Base-by-base conservation (phyloP, 2,329 filamentous ascomycete genomes). In the Septoria linicola region DNA sequence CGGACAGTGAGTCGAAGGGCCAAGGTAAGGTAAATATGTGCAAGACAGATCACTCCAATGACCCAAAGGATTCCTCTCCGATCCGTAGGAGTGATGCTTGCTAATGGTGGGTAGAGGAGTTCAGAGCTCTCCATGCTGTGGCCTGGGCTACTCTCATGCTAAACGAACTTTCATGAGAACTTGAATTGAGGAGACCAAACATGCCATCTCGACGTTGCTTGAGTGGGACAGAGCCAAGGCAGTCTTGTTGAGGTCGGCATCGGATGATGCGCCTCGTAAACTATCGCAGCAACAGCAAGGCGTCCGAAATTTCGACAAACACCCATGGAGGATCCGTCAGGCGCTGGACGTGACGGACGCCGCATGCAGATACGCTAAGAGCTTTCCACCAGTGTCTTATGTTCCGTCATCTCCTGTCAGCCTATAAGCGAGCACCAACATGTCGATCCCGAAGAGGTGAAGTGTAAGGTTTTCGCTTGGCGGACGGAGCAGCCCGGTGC, bases 51-150 rank as follows among this genome's bases (percentile, higher is more conserved):
- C 14, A 53, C 36, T 31, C 41, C 50, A 19, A 56, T 45, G 13
- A 46, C 44, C 54, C 54, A 56, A 20, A 49, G 39, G 11, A 56
- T 39, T 17, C 54, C 54, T 34, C 54, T 36, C 21, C 46, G 45
- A 21, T 56, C 54, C 13, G 16, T 25, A 10, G 35, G 35, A 1
- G 35, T 53, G 44, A 56, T 47, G 8, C 31, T 50, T 31, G 50
- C 46, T 23, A 56, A 41, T 5, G 54, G 50, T 11, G 54, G 54
- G 2, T 44, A 53, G 13, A 56, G 41, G 1, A 32, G 39, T 25
- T 53, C 44, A 23, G 21, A 21, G 23, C 31, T 35, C 5, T 23
- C 43, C 43, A 46, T 46, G 4, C 32, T 39, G 43, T 37, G 25
- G 40, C 7, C 40, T 16, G 20, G 7, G 17, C 7, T 19, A 10